A percentile compares a stretch with the other conserved stretches of the same genome.
These are phyloP conservation scores for Tulasnella sp. DNA, from an alignment of 768 basidiomycete genomes.

Conservation along the genomic window DNA sequence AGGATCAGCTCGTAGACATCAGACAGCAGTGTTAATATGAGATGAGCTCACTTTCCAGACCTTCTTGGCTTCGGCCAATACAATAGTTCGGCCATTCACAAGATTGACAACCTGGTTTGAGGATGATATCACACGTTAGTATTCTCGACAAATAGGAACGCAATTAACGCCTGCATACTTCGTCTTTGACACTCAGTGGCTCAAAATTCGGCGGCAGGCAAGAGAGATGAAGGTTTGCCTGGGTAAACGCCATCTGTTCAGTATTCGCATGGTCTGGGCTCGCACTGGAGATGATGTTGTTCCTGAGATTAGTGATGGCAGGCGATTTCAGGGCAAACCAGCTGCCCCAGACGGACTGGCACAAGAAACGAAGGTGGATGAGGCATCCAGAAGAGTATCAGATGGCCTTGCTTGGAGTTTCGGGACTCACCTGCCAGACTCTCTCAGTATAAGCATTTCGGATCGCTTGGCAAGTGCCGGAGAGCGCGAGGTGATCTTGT, in stretches of 20 bases:
- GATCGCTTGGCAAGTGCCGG: neutral
- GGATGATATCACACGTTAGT: too few relatives aligned
- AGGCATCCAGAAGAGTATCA: too few relatives aligned
- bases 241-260: too few relatives aligned
- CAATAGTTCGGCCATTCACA: neutral
- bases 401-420: too few relatives aligned
- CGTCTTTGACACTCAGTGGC: neutral
- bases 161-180: too few relatives aligned
- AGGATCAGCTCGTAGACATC: neutral
- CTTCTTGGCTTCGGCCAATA: neutral
- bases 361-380: neutral
- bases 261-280: neutral
- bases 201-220: too few relatives aligned
- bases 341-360: neutral
- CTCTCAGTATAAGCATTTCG: neutral
- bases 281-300: neutral
- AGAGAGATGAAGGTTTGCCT: too few relatives aligned
- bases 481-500: neutral
- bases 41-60: neutral
- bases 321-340: neutral
- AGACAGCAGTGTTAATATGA: neutral
- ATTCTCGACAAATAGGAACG: too few relatives aligned
- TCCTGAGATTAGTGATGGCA: neutral
- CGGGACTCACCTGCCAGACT: neutral
- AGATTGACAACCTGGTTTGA: too few relatives aligned